phyloP scores from a whole-genome alignment of 2,329 filamentous ascomycete genomes.

The Ascochyta lentis region DNA sequence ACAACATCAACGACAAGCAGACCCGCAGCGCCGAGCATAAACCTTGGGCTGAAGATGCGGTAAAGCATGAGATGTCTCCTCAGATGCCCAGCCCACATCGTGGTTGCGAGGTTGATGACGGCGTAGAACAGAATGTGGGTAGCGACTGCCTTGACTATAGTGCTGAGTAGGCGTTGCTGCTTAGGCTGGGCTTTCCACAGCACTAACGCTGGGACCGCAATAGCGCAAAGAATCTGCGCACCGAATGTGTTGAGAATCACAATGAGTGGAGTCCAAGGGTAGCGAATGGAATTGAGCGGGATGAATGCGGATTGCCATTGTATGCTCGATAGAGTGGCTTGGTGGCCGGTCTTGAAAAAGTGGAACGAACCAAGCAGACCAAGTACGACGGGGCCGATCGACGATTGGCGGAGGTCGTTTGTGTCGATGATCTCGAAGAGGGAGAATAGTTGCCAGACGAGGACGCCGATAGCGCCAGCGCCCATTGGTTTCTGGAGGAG shows the following conservation, averaged over 20 bases:
- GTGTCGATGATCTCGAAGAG: conserved; percentile 70
- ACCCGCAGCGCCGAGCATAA: conserved; percentile 78
- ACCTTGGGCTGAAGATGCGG: conserved; percentile 88
- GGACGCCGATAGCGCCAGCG: conserved; percentile 78
- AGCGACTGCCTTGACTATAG: conserved; percentile 72
- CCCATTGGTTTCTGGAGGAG: conserved; percentile 96
- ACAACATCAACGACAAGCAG: conserved; percentile 80
- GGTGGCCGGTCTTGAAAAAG: conserved; percentile 98
- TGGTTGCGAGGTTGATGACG: conserved; percentile 82
- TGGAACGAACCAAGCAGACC: conserved; percentile 91
- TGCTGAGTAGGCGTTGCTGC: conserved; percentile 67
- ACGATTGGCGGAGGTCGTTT: conserved; percentile 66
- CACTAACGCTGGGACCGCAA: conserved; percentile 79
- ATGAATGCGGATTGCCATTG: conserved; percentile 98
- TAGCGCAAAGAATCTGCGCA: conserved; percentile 81
- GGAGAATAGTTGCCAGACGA: conserved; percentile 88
- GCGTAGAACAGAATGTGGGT: conserved; percentile 84
- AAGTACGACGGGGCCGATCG: conserved; percentile 84
- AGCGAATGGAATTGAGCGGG: conserved; percentile 78
- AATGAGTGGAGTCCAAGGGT: conserved; percentile 87
- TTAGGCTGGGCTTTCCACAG: conserved; percentile 90
- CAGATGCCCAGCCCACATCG: conserved; percentile 87
- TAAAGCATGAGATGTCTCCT: conserved; percentile 96
- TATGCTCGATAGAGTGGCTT: conserved; percentile 83
- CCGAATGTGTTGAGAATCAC: conserved; percentile 88